Evolutionary conservation across 164 flowering plant species (phyloP).

Genomic region (Magnolia sinica): DNA sequence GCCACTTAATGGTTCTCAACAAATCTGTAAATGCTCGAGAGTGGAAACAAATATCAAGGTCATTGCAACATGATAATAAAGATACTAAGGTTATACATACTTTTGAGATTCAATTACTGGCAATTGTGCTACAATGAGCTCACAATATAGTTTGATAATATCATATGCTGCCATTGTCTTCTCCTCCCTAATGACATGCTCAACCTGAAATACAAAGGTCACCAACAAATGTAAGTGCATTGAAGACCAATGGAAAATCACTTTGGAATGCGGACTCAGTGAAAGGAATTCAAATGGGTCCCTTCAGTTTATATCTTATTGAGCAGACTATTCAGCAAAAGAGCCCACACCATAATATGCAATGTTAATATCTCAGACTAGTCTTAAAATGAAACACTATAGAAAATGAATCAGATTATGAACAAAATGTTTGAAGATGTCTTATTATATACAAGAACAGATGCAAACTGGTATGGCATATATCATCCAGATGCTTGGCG

Average conservation of each 20-base stretch:
- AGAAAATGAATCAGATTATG: too few species aligned
- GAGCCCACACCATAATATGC: background rate
- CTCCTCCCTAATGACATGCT: constrained; percentile 87
- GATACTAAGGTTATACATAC: constrained; percentile 39
- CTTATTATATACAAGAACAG: too few species aligned
- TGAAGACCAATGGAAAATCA: background rate
- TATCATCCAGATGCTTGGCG: too few species aligned
- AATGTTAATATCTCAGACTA: background rate
- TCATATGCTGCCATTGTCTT: constrained; percentile 89
- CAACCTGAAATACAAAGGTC: constrained; percentile 54
- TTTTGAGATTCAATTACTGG: constrained; percentile 93
- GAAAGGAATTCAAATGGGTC: background rate
- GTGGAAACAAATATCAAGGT: too few species aligned
- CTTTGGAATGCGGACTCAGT: background rate
- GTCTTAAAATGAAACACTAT: too few species aligned
- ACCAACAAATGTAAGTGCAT: background rate
- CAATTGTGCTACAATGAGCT: constrained; percentile 80
- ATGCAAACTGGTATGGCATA: too few species aligned
- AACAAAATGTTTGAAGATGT: too few species aligned
- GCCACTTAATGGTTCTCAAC: too few species aligned
- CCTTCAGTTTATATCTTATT: background rate
- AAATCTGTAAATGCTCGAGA: too few species aligned
- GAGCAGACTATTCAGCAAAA: background rate
- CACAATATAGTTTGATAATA: constrained; percentile 77
- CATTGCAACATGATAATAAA: too few species aligned